Percentiles rank a stretch among this genome's conserved stretches.
These are phyloP conservation scores for Fraxinus excelsior DNA, from an alignment of 257 asterid genomes.

Conservation along the genomic window DNA sequence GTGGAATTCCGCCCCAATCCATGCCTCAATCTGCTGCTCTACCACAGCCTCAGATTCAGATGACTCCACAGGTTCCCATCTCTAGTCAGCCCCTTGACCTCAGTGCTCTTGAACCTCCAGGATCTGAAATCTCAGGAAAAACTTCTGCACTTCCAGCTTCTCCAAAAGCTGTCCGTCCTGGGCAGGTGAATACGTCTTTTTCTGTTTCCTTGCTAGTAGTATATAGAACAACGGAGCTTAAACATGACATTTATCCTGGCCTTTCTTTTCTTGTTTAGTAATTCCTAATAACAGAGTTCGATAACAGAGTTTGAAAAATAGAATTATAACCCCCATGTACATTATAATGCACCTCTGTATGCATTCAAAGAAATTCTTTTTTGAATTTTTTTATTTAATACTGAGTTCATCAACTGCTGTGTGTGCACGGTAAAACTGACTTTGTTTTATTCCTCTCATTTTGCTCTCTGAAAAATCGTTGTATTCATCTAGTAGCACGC, in stretches of 20 bases:
- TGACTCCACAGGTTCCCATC: constrained; percentile 40
- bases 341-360: not conserved
- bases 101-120: constrained; percentile 91
- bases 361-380: not conserved
- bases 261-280: not conserved
- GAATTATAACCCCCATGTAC: not conserved
- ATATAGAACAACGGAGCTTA: constrained; percentile 7
- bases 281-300: no score
- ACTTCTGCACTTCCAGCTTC: constrained; percentile 65
- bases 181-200: constrained; percentile 61
- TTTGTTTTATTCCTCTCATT: not conserved
- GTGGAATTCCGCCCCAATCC: constrained; percentile 78
- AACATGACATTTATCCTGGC: not conserved
- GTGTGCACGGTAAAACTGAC: not conserved
- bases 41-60: constrained; percentile 48
- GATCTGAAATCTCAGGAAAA: constrained; percentile 56
- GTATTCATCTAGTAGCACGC: not conserved
- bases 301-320: not conserved
- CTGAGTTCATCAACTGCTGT: not conserved
- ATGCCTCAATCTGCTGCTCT: constrained; percentile 48
- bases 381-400: not conserved
- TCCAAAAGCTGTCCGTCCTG: constrained; percentile 97
- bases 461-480: not conserved
- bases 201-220: constrained; percentile 14
- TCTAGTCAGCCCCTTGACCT: constrained; percentile 88